Evolutionary conservation across 2,329 filamentous ascomycete species (phyloP), one percentile per base, ranked within the genome.

Genomic region (Penicillium brevicompactum): DNA sequence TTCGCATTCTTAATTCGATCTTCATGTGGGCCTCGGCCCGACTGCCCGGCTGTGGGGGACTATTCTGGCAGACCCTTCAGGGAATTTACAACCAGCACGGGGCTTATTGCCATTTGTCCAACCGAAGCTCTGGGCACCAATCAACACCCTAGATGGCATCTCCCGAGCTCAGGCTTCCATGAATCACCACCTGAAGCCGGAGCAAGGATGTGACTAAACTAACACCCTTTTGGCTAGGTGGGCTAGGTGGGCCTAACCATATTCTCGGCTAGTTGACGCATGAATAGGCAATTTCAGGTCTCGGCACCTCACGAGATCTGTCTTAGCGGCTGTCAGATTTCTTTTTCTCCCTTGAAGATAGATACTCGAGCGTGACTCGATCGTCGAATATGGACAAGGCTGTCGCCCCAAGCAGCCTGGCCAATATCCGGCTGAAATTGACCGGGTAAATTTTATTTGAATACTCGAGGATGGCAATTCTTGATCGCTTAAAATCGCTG

Each of bases 21-120:
- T 5, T 37, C 18, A n/a, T 30, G 46, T 56, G 51, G 52, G 55
- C 34, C 51, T 50, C 55, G 55, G 51, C 24, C 57, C 49, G 49
- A 1, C 22, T 16, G 49, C 50, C 37, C 47, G 22, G 22, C n/a
- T 53, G 24, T 53, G 46, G 49, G 53, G 46, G 47, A 24, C 10
- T 49, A 3, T 10, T 32, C 42, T 31, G 14, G 22, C 27, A 9
- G 22, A 22, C 6, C 1, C 11, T 11, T 7, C 5, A 30, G 27
- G 18, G 49, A 40, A 11, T 27, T 8, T 27, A 6, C 24, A 27
- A 5, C 24, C 5, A 27, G 1, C 24, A 8, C 8, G 5, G 24
- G 24, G 24, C 24, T 4, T 27, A 6, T 6, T 27, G 6, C 8
- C 8, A 27, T 8, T 27, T 5, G 24, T 27, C 8, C 3, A 27